phyloP scores from a whole-genome alignment of 2,329 filamentous ascomycete species.

The Exophiala oligosperma region DNA sequence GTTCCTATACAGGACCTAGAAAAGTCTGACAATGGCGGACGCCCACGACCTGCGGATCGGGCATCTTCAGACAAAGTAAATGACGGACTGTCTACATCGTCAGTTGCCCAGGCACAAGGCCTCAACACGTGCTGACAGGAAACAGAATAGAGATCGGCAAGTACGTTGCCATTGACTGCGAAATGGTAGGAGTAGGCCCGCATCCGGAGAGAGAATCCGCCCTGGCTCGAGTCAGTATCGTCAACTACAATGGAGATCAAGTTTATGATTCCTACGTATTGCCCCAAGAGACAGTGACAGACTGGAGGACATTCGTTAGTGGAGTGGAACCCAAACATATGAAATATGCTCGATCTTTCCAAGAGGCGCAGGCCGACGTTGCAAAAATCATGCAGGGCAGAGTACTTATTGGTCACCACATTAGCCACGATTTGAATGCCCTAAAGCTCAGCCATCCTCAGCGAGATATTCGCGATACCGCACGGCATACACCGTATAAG shows the following conservation, averaged over 20 bases:
- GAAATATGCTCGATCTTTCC: conserved; percentile 67
- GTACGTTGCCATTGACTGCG: conserved; percentile 92
- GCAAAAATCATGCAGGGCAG: conserved; percentile 67
- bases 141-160: conserved; percentile 72
- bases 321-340: conserved; percentile 77
- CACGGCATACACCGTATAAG: conserved; percentile 72
- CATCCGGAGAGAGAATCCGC: conserved; percentile 67
- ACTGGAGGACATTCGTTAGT: conserved; percentile 86
- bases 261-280: conserved; percentile 92
- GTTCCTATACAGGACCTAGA: conserved; percentile 50
- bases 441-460: conserved; percentile 77
- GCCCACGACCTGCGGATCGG: conserved; percentile 4
- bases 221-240: conserved; percentile 82
- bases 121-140: conserved; percentile 9
- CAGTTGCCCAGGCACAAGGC: neutral
- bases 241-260: conserved; percentile 91
- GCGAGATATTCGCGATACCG: conserved; percentile 80
- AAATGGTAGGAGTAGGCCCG: conserved; percentile 86
- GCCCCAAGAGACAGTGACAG: conserved; percentile 74
- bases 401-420: conserved; percentile 79
- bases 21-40: neutral
- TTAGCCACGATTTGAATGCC: conserved; percentile 74
- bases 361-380: conserved; percentile 73
- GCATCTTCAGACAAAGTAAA: conserved; percentile 14
- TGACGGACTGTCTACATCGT: conserved; percentile 17